Evolutionary conservation across 129 eudicot species (phyloP), one percentile per base, ranked within the genome.

Genomic region (Rutidosis leptorrhynchoides): DNA sequence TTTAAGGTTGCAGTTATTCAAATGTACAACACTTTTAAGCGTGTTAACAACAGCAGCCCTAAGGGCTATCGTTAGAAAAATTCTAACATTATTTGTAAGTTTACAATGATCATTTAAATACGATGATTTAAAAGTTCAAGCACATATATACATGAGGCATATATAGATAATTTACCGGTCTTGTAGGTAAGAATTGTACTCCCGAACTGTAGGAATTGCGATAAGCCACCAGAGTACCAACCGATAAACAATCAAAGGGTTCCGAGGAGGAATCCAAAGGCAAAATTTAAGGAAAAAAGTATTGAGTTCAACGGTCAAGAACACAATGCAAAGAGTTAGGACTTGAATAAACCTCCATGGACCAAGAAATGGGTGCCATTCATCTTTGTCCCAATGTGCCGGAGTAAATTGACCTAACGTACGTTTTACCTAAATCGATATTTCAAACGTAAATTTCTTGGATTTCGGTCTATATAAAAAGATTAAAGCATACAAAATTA

Each of bases 301-400:
- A 68, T 93, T 89, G 49, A 93, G 85, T 69, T 93, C 99, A 69
- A 93, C 96, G 10, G 93, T 86, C 77, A 93, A 82, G 80, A 93
- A 93, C 69, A 84, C 73, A 10, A 81, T 73, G 75, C 99, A 93
- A 64, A 93, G 95, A 65, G 75, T 78, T 17, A 93, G 81, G 74
- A 93, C 95, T 93, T 93, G 96, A 17, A 93, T 59, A 64, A 93
- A 93, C 52, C 96, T 80, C 83, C 88, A 80, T 17, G 99, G 99
- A 32, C 96, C 99, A 48, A 85, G 96, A 63, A 93, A 83, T 19
- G 96, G 96, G 69, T 84, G 99, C 99, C 99, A 93, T 83, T 93
- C 99, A 75, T 93, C 99, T 84, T 93, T 89, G 78, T 93, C 99
- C 99, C 99, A 93, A 48, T 77, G 84, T 29, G 99, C 99, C 6